Evolutionary conservation across 208 protist genomes (phyloP).

Genomic region (Leptomonas seymouri): DNA sequence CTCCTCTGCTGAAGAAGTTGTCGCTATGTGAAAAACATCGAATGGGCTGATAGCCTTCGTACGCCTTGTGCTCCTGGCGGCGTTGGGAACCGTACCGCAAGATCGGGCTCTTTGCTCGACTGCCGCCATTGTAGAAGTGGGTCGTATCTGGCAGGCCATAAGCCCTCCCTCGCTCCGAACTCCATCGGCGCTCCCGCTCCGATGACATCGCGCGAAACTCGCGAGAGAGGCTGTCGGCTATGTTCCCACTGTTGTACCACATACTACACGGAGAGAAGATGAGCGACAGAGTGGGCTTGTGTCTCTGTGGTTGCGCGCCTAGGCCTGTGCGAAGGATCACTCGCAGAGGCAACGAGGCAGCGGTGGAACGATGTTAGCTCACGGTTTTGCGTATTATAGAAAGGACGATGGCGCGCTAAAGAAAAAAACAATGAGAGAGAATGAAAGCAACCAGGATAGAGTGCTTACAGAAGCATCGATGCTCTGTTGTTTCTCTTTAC

Average conservation of each 20-base stretch:
- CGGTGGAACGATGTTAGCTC: no score
- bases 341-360: no score
- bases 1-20: background rate
- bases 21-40: slow-evolving; percentile 6
- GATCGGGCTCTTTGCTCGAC: background rate
- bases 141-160: no score
- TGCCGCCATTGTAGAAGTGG: background rate
- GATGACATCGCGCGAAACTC: slow-evolving; percentile 33
- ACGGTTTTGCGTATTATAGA: no score
- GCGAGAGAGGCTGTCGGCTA: slow-evolving; percentile 19
- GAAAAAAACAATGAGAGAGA: no score
- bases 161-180: background rate
- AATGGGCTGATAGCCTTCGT: slow-evolving; percentile 7
- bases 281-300: background rate
- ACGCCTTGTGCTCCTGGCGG: background rate
- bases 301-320: slow-evolving; percentile 9
- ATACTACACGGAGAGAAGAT: background rate
- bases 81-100: slow-evolving; percentile 17
- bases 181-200: slow-evolving; percentile 5
- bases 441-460: no score
- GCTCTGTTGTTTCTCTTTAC: no score
- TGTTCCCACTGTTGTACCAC: slow-evolving; percentile 1
- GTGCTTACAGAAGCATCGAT: no score
- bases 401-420: no score
- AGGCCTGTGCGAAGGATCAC: background rate